Evolutionary conservation across 768 basidiomycete species (phyloP).

Genomic region (Auriscalpium orientale): DNA sequence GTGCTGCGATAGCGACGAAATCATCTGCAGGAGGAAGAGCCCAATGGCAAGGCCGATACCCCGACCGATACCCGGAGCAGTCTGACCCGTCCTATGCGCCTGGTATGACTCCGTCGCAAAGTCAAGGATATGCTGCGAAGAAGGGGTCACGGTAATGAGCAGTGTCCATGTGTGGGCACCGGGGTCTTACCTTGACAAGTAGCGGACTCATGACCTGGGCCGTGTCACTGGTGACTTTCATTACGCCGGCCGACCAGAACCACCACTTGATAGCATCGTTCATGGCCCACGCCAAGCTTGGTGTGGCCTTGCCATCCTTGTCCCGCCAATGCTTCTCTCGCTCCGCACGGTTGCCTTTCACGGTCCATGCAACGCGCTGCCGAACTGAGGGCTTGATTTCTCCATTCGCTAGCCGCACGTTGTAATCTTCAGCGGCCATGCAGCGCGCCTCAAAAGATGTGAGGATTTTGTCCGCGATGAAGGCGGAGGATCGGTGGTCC

Average conservation of each 20-base stretch:
- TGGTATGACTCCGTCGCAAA: conserved; percentile 59
- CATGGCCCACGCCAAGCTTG: conserved; percentile 62
- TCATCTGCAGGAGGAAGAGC: conserved; percentile 60
- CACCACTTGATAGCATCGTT: conserved; percentile 73
- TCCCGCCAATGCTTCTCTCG: conserved; percentile 62
- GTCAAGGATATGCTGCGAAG: conserved; percentile 52
- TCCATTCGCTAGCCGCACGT: conserved; percentile 57
- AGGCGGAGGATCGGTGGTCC: conserved; percentile 47
- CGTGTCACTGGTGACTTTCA: conserved; percentile 57
- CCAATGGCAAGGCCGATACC: conserved; percentile 74
- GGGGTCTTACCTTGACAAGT: conserved; percentile 61
- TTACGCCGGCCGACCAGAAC: conserved; percentile 66
- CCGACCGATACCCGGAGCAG: conserved; percentile 36
- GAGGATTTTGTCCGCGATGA: conserved; percentile 56
- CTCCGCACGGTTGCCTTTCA: conserved; percentile 43
- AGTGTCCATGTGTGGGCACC: neutral
- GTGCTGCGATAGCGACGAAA: conserved; percentile 60
- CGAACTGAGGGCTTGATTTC: conserved; percentile 47
- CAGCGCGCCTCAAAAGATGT: conserved; percentile 55
- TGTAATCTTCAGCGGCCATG: conserved; percentile 58
- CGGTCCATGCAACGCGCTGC: conserved; percentile 49
- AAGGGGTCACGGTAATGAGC: no score
- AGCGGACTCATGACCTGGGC: conserved; percentile 71
- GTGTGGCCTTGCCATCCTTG: conserved; percentile 48
- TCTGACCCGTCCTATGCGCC: conserved; percentile 18